A percentile compares a stretch with the other conserved stretches of the same genome.
These are phyloP conservation scores for Chrysosporium keratinophilum DNA, from an alignment of 2,329 filamentous ascomycete genomes.

Conservation along the genomic window DNA sequence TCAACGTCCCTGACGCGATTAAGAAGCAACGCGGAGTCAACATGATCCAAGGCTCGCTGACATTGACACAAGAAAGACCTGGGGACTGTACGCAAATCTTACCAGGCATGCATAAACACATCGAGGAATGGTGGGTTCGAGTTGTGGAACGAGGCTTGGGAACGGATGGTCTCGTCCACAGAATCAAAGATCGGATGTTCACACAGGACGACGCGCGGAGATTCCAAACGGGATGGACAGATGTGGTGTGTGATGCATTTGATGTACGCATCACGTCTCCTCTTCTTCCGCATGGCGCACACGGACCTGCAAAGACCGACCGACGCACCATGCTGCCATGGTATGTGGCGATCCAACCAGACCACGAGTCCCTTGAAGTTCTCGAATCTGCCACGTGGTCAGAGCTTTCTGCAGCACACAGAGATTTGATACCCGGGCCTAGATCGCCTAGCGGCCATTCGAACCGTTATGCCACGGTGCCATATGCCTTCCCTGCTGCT, in stretches of 20 bases:
- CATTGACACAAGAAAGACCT: background rate
- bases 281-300: too few species aligned
- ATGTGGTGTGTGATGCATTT: background rate
- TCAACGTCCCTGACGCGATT: background rate
- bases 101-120: background rate
- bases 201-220: background rate
- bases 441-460: too few species aligned
- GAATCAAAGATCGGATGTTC: background rate
- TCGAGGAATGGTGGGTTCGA: too few species aligned
- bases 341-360: background rate
- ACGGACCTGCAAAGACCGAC: too few species aligned
- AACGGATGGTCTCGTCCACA: too few species aligned
- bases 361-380: background rate
- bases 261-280: too few species aligned
- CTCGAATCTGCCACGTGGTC: background rate
- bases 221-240: background rate
- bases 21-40: background rate
- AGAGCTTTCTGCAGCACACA: background rate
- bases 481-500: background rate
- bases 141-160: too few species aligned
- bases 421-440: background rate
- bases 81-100: background rate
- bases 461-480: background rate
- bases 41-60: background rate
- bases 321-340: too few species aligned